These are phyloP conservation scores for Skeletonema marinoi DNA, from an alignment of 108 stramenopile genomes.

Conservation along the genomic window DNA sequence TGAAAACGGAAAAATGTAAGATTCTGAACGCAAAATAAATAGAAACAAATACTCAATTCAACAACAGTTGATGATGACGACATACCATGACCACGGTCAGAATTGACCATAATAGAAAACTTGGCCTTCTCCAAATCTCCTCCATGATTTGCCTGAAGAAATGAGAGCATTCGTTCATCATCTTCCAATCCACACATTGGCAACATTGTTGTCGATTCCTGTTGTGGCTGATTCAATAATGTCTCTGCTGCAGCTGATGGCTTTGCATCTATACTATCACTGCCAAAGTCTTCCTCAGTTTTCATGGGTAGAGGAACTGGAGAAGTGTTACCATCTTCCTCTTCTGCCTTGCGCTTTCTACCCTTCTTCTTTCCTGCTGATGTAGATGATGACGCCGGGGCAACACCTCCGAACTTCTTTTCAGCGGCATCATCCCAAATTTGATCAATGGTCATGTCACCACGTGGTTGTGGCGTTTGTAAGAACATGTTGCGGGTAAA, in stretches of 20 bases:
- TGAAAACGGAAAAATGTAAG: not conserved
- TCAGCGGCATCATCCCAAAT: conserved; percentile 43
- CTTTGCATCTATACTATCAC: conserved; percentile 2
- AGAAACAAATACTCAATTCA: not conserved
- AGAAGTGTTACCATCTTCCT: not conserved
- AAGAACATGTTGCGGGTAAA: conserved; percentile 42
- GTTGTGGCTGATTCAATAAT: not conserved
- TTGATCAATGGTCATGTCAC: conserved; percentile 32
- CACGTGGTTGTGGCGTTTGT: conserved; percentile 42
- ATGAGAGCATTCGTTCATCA: conserved; percentile 43
- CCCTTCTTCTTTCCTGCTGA: not conserved
- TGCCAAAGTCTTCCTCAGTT: not conserved
- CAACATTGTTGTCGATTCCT: not conserved
- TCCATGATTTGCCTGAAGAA: conserved; percentile 25
- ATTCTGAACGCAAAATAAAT: not conserved
- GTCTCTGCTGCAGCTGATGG: not conserved
- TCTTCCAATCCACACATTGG: conserved; percentile 47
- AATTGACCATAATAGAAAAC: conserved; percentile 39
- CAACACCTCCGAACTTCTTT: conserved; percentile 18
- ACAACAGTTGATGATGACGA: not conserved
- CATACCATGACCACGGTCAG: conserved; percentile 44
- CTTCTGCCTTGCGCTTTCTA: conserved; percentile 23
- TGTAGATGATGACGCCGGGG: not conserved
- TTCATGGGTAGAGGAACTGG: not conserved
- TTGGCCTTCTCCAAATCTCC: conserved; percentile 41